phyloP scores from a whole-genome alignment of 345 rosid species.

The Moricandia arvensis region DNA sequence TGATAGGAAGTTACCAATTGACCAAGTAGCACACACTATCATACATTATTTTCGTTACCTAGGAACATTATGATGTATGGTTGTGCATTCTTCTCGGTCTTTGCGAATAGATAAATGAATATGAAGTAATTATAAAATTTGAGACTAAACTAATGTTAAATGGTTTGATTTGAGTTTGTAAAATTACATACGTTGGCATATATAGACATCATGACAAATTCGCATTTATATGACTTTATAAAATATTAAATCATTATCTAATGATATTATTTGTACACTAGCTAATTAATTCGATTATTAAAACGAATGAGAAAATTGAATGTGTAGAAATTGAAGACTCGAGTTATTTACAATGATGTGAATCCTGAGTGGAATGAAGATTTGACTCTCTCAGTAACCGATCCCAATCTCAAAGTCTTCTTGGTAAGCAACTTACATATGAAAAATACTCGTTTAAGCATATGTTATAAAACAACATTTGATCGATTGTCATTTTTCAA shows the following conservation, averaged over 20 bases:
- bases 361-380: slow-evolving; percentile 96
- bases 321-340: slow-evolving; percentile 79
- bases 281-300: background rate
- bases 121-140: too few species aligned
- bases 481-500: background rate
- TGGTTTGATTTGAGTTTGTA: too few species aligned
- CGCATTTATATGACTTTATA: background rate
- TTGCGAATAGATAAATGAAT: too few species aligned
- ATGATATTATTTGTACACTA: background rate
- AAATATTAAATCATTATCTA: background rate
- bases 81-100: too few species aligned
- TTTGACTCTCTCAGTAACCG: slow-evolving; percentile 70
- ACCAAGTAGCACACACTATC: too few species aligned
- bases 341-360: slow-evolving; percentile 66
- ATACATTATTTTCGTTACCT: too few species aligned
- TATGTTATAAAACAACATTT: background rate
- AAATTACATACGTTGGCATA: too few species aligned
- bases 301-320: background rate
- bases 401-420: slow-evolving; percentile 49
- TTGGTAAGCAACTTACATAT: slow-evolving; percentile 46
- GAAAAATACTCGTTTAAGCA: background rate
- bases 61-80: too few species aligned
- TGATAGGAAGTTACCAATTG: too few species aligned
- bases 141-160: too few species aligned
- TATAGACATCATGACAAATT: background rate